A percentile compares a stretch with the other conserved stretches of the same genome.
phyloP scores from a whole-genome alignment of 257 asterid species.

The Parsonsia alboflavescens region DNA sequence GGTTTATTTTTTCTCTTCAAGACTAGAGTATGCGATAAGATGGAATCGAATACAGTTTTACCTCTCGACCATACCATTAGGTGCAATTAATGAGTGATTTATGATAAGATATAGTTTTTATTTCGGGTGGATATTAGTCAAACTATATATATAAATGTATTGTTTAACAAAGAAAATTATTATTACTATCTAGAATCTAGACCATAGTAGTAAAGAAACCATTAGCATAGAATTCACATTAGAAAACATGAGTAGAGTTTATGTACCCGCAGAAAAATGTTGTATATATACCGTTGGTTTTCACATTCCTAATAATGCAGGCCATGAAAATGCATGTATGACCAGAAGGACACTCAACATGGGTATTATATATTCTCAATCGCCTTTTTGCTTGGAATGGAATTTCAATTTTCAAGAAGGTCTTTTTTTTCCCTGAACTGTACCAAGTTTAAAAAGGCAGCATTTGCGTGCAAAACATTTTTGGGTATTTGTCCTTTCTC shows the following conservation, averaged over 20 bases:
- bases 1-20: too few species aligned
- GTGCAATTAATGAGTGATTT: too few species aligned
- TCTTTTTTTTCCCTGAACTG: not conserved
- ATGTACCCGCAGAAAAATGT: not conserved
- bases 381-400: not conserved
- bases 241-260: not conserved
- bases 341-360: not conserved
- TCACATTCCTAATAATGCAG: not conserved
- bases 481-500: not conserved
- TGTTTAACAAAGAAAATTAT: too few species aligned
- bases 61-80: too few species aligned
- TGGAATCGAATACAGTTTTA: too few species aligned
- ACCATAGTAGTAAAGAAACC: not conserved
- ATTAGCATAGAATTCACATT: not conserved
- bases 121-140: too few species aligned
- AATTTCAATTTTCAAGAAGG: not conserved
- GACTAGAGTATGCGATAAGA: too few species aligned
- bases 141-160: too few species aligned
- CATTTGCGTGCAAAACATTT: constrained; percentile 5
- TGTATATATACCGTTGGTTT: not conserved
- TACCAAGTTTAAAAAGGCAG: not conserved
- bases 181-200: too few species aligned
- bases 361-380: not conserved
- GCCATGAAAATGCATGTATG: not conserved
- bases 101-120: too few species aligned